Conservation (phyloP, 352 stramenopile species). For the Globisporangium canariense region DNA sequence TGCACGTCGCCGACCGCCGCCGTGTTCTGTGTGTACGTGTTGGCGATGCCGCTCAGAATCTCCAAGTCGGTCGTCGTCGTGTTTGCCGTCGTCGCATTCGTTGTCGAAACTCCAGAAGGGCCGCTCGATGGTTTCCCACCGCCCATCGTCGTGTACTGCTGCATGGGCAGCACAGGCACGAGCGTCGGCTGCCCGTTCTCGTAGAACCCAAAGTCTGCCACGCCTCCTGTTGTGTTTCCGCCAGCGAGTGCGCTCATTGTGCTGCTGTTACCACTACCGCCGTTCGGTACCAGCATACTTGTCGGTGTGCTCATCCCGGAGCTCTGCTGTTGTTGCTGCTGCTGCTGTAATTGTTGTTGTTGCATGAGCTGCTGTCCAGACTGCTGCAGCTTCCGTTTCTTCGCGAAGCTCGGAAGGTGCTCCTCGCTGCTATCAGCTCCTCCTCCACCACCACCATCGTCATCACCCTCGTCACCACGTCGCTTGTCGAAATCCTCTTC, state of each 20-base stretch:
- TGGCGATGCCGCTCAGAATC: conserved; percentile 82
- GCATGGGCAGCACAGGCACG: conserved; percentile 58
- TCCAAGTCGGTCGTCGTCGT: conserved; percentile 52
- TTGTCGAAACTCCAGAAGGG: neutral
- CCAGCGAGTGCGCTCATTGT: neutral
- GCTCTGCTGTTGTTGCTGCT: neutral
- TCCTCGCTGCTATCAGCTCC: conserved; percentile 24
- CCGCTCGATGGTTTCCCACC: conserved; percentile 6
- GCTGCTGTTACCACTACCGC: neutral
- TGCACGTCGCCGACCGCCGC: conserved; percentile 28
- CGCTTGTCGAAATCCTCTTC: conserved; percentile 17
- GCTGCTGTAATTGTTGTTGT: conserved; percentile 7
- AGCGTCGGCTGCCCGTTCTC: conserved; percentile 37
- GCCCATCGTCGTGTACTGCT: conserved; percentile 45
- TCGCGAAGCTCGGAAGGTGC: conserved; percentile 20
- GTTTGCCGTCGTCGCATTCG: neutral
- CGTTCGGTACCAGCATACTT: neutral
- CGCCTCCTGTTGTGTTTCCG: conserved; percentile 7
- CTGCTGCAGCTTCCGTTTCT: conserved; percentile 50
- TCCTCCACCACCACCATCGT: conserved; percentile 16
- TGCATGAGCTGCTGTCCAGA: conserved; percentile 17
- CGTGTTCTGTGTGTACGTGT: conserved; percentile 70
- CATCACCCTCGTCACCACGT: conserved; percentile 22
- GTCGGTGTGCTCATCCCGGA: conserved; percentile 17
- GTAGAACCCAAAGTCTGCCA: conserved; percentile 59